Percentiles rank a stretch among this genome's conserved stretches.
Evolutionary conservation across 805 yeast genomes (phyloP).

Genomic region (Myxozyma neotropica): DNA sequence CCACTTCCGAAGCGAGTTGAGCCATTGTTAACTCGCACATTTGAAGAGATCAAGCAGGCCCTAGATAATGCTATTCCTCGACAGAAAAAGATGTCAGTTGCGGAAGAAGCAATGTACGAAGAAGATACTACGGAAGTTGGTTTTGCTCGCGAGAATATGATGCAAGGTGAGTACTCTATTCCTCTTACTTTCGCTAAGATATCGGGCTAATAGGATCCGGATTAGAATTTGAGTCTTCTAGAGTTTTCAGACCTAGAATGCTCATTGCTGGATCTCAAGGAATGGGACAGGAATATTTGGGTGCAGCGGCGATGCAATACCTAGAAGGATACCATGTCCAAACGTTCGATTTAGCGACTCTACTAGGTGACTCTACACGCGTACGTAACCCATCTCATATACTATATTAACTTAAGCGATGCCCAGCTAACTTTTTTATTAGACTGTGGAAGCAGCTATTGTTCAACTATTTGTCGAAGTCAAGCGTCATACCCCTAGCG

Average conservation of each 20-base stretch:
- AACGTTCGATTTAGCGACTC: slow-evolving; percentile 73
- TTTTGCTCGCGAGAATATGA: slow-evolving; percentile 66
- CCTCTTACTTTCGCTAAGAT: background rate
- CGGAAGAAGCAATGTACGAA: slow-evolving; percentile 72
- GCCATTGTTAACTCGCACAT: slow-evolving; percentile 61
- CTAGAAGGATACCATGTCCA: slow-evolving; percentile 91
- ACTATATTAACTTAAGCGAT: background rate
- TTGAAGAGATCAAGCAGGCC: slow-evolving; percentile 50
- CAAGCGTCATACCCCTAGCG: slow-evolving; percentile 83
- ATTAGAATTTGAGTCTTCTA: slow-evolving; percentile 51
- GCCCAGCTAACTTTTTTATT: background rate
- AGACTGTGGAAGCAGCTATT: slow-evolving; percentile 76
- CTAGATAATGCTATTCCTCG: slow-evolving; percentile 66
- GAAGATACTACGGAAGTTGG: slow-evolving; percentile 63
- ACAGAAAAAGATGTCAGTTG: slow-evolving; percentile 53
- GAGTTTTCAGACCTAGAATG: slow-evolving; percentile 81
- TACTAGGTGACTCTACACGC: slow-evolving; percentile 75
- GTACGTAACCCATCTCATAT: slow-evolving; percentile 1
- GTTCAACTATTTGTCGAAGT: slow-evolving; percentile 87
- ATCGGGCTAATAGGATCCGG: background rate
- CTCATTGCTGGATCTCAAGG: slow-evolving; percentile 74
- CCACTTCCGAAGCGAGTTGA: slow-evolving; percentile 76
- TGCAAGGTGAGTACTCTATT: slow-evolving; percentile 39
- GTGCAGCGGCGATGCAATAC: slow-evolving; percentile 76
- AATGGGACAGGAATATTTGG: slow-evolving; percentile 82